Percentiles rank a stretch among this genome's conserved stretches.
These are phyloP conservation scores for Cystobasidium pallidum DNA, from an alignment of 1,284 basidiomycete genomes.

Conservation along the genomic window DNA sequence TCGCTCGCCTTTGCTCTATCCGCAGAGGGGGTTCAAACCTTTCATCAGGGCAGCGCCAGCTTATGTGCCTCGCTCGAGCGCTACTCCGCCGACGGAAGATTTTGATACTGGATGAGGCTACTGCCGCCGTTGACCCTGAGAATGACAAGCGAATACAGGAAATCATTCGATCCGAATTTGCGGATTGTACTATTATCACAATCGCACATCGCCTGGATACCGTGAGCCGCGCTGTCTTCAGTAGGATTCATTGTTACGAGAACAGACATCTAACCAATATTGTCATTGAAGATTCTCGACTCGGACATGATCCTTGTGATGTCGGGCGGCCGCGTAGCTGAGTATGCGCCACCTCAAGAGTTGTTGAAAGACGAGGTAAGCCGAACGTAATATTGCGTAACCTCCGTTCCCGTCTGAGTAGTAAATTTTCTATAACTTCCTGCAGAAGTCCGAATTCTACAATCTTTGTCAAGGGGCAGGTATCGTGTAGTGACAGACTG, in stretches of 20 bases:
- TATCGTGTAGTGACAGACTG: slow-evolving; percentile 9
- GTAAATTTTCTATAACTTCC: neutral
- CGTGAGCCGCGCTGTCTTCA: too few relatives aligned
- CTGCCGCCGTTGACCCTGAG: slow-evolving; percentile 67
- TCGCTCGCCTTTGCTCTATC: neutral
- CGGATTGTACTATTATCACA: slow-evolving; percentile 74
- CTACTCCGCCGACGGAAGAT: slow-evolving; percentile 74
- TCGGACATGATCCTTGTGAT: slow-evolving; percentile 60
- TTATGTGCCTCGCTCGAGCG: slow-evolving; percentile 71
- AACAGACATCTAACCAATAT: too few relatives aligned
- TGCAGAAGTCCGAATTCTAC: slow-evolving; percentile 39
- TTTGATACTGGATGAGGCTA: slow-evolving; percentile 82
- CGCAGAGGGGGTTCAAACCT: slow-evolving; percentile 77
- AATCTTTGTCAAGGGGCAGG: slow-evolving; percentile 37
- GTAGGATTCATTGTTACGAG: too few relatives aligned
- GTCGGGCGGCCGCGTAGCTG: slow-evolving; percentile 48
- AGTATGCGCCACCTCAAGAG: slow-evolving; percentile 51
- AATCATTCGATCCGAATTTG: slow-evolving; percentile 78
- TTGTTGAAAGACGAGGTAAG: slow-evolving; percentile 46
- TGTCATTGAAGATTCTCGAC: slow-evolving; percentile 46
- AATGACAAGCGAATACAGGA: slow-evolving; percentile 64
- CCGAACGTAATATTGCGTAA: too few relatives aligned
- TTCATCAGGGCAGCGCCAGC: slow-evolving; percentile 79
- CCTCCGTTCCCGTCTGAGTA: too few relatives aligned
- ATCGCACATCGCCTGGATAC: slow-evolving; percentile 67